A percentile compares a stretch with the other conserved stretches of the same genome.
phyloP scores from a whole-genome alignment of 2,329 filamentous ascomycete species.

The Elsinoe necatrix region DNA sequence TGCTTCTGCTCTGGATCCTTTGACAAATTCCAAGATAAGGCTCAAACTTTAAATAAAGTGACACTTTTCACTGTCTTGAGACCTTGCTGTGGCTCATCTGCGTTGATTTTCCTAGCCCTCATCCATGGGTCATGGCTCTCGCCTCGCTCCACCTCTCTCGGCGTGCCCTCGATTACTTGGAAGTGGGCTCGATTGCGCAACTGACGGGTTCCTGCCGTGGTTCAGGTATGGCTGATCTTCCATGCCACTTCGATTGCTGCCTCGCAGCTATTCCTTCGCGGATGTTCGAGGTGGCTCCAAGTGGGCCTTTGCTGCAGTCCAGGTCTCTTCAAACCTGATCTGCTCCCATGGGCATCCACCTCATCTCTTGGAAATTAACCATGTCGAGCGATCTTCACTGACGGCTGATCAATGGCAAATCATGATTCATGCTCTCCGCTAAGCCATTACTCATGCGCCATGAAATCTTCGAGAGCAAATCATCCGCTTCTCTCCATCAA shows the following conservation, averaged over 20 bases:
- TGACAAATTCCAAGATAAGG: slow-evolving; percentile 3
- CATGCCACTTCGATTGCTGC: not conserved
- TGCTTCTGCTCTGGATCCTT: not conserved
- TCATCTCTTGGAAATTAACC: slow-evolving; percentile 12
- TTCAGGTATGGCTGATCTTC: not conserved
- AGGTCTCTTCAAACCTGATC: not conserved
- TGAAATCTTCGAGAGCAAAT: not conserved
- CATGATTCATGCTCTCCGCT: slow-evolving; percentile 1
- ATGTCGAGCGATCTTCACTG: slow-evolving; percentile 1
- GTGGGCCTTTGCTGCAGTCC: not conserved
- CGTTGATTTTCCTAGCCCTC: not conserved
- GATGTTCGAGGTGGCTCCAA: not conserved
- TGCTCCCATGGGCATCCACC: not conserved
- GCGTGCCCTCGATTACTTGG: not conserved
- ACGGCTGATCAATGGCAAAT: slow-evolving; percentile 3
- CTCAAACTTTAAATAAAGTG: not conserved
- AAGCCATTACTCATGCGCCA: not conserved
- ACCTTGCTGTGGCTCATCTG: slow-evolving; percentile 7
- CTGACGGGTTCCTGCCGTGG: not conserved
- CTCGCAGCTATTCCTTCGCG: not conserved
- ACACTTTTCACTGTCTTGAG: not conserved
- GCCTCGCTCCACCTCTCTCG: slow-evolving; percentile 6
- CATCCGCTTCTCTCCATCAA: not conserved
- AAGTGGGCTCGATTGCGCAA: slow-evolving; percentile 2
- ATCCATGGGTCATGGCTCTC: slow-evolving; percentile 4